These are phyloP conservation scores for Mucor saturninus DNA, from an alignment of 371 early-diverging fungal species.

Conservation along the genomic window DNA sequence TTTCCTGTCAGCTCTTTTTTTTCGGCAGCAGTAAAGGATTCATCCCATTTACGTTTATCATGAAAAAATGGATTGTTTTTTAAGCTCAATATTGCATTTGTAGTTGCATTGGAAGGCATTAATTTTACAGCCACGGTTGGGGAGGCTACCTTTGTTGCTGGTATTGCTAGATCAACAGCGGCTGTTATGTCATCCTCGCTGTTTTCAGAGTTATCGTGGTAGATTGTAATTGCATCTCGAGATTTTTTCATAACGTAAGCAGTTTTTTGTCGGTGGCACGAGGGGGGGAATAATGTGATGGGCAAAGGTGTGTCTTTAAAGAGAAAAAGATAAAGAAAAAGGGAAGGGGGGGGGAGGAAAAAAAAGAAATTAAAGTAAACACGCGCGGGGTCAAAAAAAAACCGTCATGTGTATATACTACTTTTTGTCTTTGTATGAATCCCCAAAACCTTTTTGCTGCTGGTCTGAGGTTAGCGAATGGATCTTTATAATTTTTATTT, in stretches of 20 bases:
- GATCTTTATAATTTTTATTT: background rate
- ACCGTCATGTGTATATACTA: conserved; percentile 25
- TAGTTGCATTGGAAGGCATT: background rate
- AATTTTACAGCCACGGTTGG: conserved; percentile 12
- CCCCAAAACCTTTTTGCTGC: conserved; percentile 17
- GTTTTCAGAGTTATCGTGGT: conserved; percentile 7
- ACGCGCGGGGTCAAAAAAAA: conserved; percentile 16
- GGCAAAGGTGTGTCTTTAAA: background rate
- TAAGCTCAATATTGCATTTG: conserved; percentile 11
- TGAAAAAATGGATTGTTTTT: conserved; percentile 17
- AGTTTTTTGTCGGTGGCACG: conserved; percentile 14
- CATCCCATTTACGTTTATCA: conserved; percentile 41
- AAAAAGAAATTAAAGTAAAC: background rate
- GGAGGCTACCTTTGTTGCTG: background rate
- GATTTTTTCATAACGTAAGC: conserved; percentile 27
- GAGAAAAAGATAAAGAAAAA: background rate
- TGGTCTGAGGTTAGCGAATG: conserved; percentile 35
- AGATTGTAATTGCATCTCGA: conserved; percentile 7
- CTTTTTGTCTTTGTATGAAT: background rate
- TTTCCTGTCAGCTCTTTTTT: conserved; percentile 31
- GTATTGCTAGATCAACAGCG: background rate
- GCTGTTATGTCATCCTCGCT: background rate
- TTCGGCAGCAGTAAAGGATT: conserved; percentile 32
- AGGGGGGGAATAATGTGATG: background rate
- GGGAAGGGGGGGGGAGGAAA: background rate